Conservation (phyloP, 768 basidiomycete genomes). For the Boletus edulis region DNA sequence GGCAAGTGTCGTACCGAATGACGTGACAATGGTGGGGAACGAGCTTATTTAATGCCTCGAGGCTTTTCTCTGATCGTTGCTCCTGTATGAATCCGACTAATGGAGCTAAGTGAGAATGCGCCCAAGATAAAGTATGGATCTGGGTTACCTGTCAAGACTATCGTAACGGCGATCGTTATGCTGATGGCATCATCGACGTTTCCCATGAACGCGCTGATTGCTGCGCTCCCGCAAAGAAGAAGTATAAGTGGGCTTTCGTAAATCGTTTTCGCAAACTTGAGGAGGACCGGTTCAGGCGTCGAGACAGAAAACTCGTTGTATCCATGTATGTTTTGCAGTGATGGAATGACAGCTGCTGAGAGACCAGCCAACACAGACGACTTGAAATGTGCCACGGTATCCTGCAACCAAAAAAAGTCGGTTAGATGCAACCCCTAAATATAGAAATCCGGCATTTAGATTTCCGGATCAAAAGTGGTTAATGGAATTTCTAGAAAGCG, state of each 20-base stretch:
- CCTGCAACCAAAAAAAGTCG: constrained; percentile 40
- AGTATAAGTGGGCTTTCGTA: constrained; percentile 94
- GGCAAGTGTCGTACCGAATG: constrained; percentile 45
- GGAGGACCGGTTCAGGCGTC: constrained; percentile 70
- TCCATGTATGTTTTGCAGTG: constrained; percentile 66
- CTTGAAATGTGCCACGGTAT: constrained; percentile 69
- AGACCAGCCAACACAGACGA: constrained; percentile 66
- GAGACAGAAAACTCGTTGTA: constrained; percentile 95
- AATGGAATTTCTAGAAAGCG: constrained; percentile 3
- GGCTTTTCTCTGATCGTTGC: constrained; percentile 87
- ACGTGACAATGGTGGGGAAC: constrained; percentile 97
- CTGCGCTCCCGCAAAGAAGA: constrained; percentile 85
- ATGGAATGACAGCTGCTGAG: constrained; percentile 55
- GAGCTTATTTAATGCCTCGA: constrained; percentile 94
- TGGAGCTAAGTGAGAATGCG: background rate
- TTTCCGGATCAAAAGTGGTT: background rate
- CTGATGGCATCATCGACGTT: constrained; percentile 93
- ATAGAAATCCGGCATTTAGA: background rate
- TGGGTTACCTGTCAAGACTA: constrained; percentile 85
- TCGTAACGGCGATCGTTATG: constrained; percentile 87
- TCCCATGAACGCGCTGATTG: constrained; percentile 90
- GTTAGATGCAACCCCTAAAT: constrained; percentile 6
- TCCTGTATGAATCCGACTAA: constrained; percentile 94
- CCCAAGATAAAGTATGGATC: background rate
- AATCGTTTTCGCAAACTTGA: constrained; percentile 94